Conservation (phyloP, 2,329 filamentous ascomycete genomes). For the Aspergillus nomiae region DNA sequence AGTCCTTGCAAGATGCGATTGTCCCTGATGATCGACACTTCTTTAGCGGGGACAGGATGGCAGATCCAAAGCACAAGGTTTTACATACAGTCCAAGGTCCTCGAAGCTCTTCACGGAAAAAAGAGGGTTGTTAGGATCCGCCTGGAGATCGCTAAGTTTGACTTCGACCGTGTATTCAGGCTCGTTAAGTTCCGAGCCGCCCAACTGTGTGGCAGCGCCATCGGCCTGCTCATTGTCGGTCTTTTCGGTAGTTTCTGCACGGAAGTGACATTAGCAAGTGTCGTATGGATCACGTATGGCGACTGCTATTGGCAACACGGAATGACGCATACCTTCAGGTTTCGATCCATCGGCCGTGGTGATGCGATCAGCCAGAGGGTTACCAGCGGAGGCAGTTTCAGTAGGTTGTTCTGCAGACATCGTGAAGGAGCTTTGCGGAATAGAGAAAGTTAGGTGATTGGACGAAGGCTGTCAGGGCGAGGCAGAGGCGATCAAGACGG, state of each 20-base stretch:
- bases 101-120: constrained; percentile 83
- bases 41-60: constrained; percentile 6
- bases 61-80: neutral
- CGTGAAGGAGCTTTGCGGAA: constrained; percentile 1
- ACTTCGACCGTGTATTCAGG: constrained; percentile 87
- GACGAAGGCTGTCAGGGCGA: neutral
- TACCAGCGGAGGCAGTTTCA: constrained; percentile 31
- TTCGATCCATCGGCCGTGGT: constrained; percentile 41
- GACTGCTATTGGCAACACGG: constrained; percentile 16
- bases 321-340: constrained; percentile 31
- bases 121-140: constrained; percentile 81
- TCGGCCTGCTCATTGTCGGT: constrained; percentile 37
- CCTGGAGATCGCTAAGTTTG: constrained; percentile 85
- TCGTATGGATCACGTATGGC: constrained; percentile 7
- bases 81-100: constrained; percentile 76
- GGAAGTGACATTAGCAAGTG: constrained; percentile 19
- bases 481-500: neutral
- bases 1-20: constrained; percentile 74
- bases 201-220: constrained; percentile 39
- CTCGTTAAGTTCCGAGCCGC: constrained; percentile 63
- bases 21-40: constrained; percentile 44
- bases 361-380: constrained; percentile 53
- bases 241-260: constrained; percentile 17
- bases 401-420: constrained; percentile 43
- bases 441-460: neutral